Percentiles rank a stretch among this genome's conserved stretches.
Evolutionary conservation across 768 basidiomycete species (phyloP).

Genomic region (Boletus vinaceobasis): DNA sequence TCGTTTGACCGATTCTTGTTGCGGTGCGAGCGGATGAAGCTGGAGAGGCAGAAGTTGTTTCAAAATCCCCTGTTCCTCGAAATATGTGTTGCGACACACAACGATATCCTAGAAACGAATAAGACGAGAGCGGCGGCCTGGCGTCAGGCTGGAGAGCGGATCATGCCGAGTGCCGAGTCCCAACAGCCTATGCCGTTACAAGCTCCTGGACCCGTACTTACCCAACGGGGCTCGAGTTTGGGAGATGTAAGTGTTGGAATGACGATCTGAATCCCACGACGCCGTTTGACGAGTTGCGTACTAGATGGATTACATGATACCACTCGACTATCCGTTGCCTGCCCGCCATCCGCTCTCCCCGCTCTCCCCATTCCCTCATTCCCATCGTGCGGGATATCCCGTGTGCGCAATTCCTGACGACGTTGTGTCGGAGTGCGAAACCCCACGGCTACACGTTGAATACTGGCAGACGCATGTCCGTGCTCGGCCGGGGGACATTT

Average conservation of each 20-base stretch:
- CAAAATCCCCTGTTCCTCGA: neutral
- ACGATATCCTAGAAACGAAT: neutral
- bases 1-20: neutral
- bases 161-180: neutral
- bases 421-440: neutral
- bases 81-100: neutral
- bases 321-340: conserved; percentile 4
- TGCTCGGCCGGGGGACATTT: conserved; percentile 36
- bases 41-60: neutral
- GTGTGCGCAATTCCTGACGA: neutral
- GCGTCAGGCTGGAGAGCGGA: neutral
- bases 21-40: neutral
- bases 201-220: conserved; percentile 12
- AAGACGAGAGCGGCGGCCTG: neutral
- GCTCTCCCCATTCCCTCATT: neutral
- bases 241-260: neutral
- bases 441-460: conserved; percentile 1
- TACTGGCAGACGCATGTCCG: conserved; percentile 21
- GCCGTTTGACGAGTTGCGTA: neutral
- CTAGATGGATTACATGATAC: neutral
- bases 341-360: neutral
- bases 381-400: neutral
- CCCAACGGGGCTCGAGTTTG: conserved; percentile 20
- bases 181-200: neutral
- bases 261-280: neutral